Evolutionary conservation across 208 protist species (phyloP), one percentile per base, ranked within the genome.

Genomic region (Leishmania lainsoni): DNA sequence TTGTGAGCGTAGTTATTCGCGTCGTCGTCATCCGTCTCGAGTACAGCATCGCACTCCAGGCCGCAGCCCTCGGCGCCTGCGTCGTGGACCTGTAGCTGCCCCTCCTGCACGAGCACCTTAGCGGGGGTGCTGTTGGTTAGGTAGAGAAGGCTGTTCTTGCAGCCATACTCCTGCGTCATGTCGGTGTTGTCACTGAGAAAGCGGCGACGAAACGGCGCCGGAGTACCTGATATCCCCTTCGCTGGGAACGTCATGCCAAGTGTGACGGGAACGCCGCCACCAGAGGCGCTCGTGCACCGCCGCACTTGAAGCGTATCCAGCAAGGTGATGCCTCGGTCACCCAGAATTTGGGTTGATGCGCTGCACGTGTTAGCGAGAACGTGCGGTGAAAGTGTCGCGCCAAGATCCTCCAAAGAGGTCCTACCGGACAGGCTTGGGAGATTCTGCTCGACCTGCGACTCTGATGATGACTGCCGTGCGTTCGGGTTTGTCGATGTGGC

Each of bases 211-310:
- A 78, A 85, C 42, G 52, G 32, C 10, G n/a, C 32, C 5, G 71
- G 70, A 12, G 42, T 16, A 59, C 59, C 56, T 63, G 20, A 35
- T 14, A 78, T 4, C 48, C 42, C 42, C 35, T 74, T 78, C 0
- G 61, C 49, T 16, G 81, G 58, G 0, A 56, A 16, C 2, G 56
- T 52, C 39, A 61, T 48, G 61, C 68, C 71, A 42, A n/a, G 35
- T 16, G 52, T 5, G 12, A 75, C 52, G 16, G 54, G 9, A 52
- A 45, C 48, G 61, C 42, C 42, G 70, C 68, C 35, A 73, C 63
- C 61, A n/a, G 72, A 77, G 5, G 81, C 81, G 32, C 76, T 85
- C 26, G 76, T 85, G 71, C 81, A 81, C 48, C 81, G 81, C 3
- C 76, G 75, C 32, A 66, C 65, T 45, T 78, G 56, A 32, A 75